Evolutionary conservation across 2,329 filamentous ascomycete genomes (phyloP), one percentile per base, ranked within the genome.

Genomic region (Colletotrichum lentis): DNA sequence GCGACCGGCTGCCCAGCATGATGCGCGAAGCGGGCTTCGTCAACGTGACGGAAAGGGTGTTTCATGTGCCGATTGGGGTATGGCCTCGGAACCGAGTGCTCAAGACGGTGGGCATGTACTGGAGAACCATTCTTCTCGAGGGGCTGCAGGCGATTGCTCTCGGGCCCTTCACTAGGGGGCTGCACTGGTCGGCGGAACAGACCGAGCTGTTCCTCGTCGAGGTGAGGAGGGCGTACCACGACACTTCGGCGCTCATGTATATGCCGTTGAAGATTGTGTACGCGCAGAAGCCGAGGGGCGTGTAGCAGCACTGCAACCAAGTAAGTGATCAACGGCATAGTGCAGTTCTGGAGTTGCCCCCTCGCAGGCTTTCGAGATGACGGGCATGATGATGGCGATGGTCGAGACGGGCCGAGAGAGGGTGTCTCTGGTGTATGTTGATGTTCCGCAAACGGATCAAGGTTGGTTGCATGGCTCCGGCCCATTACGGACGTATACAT

Each of bases 251-350:
- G 71, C 80, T 83, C 71, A 77, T 81, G 78, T 86, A 85, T 70
- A 87, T 88, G 85, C 85, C 84, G 10, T 77, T 86, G 71, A 81
- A 86, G 72, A 80, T 87, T 59, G 77, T 86, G 14, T 86, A 84
- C 71, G 85, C 81, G 18, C 85, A 87, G 74, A 86, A 83, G 73
- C 83, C 85, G 41, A 63, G 27, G 20, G 39, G 39, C 37, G 54
- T 35, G 31, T 31, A 57, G 24, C 10, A 37, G 10, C 11, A 37
- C n/a, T 3, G n/a, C 12, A 39, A 5, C 3, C 50, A 20, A 22
- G 31, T 7, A 10, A n/a, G n/a, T n/a, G n/a, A 3, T 4, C 2
- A 14, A 5, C 14, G 50, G 27, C 27, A 31, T 7, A 20, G 12
- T 2, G 5, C 10, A 10, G 2, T 39, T 16, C 31, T 22, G 31